Evolutionary conservation across 2,329 filamentous ascomycete species (phyloP).

Genomic region (Plenodomus lindquistii): DNA sequence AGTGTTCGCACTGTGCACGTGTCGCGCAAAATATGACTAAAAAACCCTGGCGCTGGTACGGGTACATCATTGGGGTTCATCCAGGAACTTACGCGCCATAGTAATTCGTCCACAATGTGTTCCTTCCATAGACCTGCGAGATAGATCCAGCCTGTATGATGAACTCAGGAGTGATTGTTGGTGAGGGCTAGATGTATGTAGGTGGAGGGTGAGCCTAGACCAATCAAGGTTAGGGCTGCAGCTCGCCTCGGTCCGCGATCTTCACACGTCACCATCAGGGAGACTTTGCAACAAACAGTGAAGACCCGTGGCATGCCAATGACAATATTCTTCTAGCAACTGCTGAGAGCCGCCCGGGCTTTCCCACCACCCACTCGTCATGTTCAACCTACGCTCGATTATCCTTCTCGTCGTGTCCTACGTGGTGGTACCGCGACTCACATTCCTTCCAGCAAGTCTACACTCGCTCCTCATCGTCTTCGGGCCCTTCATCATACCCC

Average conservation of each 20-base stretch:
- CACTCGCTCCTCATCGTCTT: constrained; percentile 56
- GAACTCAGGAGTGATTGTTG: too few species aligned
- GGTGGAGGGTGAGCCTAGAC: too few species aligned
- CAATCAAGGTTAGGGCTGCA: too few species aligned
- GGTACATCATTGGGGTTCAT: too few species aligned
- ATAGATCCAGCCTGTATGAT: too few species aligned
- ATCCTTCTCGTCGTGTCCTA: constrained; percentile 38
- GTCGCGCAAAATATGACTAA: too few species aligned
- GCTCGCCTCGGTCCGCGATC: background rate
- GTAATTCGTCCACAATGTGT: background rate
- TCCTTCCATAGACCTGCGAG: too few species aligned
- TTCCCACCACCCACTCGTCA: constrained; percentile 12
- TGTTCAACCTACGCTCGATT: constrained; percentile 41
- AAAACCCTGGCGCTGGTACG: too few species aligned
- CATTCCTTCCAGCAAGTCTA: constrained; percentile 38
- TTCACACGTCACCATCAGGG: background rate
- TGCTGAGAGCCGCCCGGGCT: background rate
- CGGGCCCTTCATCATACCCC: constrained; percentile 72
- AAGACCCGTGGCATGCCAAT: background rate
- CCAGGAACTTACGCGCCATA: too few species aligned
- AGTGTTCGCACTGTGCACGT: too few species aligned
- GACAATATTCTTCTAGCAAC: background rate
- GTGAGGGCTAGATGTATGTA: too few species aligned
- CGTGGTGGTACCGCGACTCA: constrained; percentile 43
- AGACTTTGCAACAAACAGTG: background rate